phyloP scores from a whole-genome alignment of 2,329 filamentous ascomycete species.

The Verticillium nonalfalfae region DNA sequence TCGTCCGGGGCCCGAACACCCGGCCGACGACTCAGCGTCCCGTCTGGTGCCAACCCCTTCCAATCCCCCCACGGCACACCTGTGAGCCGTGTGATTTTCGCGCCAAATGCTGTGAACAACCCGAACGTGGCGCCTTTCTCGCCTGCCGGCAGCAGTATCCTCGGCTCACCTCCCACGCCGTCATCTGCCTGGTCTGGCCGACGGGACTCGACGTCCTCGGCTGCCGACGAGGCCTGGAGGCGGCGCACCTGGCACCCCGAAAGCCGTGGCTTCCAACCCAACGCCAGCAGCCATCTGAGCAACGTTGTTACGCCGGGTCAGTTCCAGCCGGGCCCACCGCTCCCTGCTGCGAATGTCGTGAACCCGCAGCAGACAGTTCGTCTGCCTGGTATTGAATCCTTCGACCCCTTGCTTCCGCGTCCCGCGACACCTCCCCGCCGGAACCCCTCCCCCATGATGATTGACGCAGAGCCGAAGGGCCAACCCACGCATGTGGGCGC shows the following conservation, averaged over 20 bases:
- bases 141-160: constrained; percentile 50
- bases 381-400: constrained; percentile 87
- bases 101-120: constrained; percentile 47
- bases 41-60: constrained; percentile 69
- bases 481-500: constrained; percentile 22
- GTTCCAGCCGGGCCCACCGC: constrained; percentile 48
- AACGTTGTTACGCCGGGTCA: constrained; percentile 67
- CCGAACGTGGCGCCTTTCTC: constrained; percentile 49
- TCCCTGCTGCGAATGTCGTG: constrained; percentile 35
- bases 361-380: constrained; percentile 56
- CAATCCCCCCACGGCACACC: constrained; percentile 53
- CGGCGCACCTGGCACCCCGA: constrained; percentile 89
- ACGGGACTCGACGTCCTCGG: constrained; percentile 57
- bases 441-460: constrained; percentile 68
- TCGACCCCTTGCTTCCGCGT: constrained; percentile 66
- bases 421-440: constrained; percentile 58
- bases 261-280: constrained; percentile 55
- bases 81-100: constrained; percentile 50
- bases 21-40: constrained; percentile 74
- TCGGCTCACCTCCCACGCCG: constrained; percentile 60
- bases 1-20: constrained; percentile 55
- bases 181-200: constrained; percentile 53
- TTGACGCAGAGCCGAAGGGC: constrained; percentile 48
- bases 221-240: constrained; percentile 69
- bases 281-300: constrained; percentile 66